Percentiles rank a stretch among this genome's conserved stretches.
phyloP scores from a whole-genome alignment of 345 rosid genomes.

The Populus deltoides region DNA sequence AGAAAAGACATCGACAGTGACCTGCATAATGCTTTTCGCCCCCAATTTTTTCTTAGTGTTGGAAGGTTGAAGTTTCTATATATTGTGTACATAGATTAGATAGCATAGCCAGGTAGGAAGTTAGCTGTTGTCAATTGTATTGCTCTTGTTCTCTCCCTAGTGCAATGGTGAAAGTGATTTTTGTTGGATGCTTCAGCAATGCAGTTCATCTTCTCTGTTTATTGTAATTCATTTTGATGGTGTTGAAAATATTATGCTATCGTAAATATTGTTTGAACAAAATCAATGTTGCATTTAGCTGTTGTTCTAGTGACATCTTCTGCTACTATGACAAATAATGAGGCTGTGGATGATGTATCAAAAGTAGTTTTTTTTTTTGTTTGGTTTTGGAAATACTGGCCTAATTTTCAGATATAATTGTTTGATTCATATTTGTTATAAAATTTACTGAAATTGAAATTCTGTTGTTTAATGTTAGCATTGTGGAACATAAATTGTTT shows the following conservation, averaged over 20 bases:
- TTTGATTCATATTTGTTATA: not conserved
- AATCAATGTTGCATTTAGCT: not conserved
- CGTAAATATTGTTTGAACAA: not conserved
- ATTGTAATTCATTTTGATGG: not conserved
- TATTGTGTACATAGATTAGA: not conserved
- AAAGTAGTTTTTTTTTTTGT: not conserved
- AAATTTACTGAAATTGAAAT: not conserved
- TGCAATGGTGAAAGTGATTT: not conserved
- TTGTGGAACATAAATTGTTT: not conserved
- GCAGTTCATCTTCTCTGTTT: not conserved
- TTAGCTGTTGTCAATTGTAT: not conserved
- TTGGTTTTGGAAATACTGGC: not conserved
- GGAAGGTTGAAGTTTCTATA: not conserved
- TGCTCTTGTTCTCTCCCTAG: not conserved
- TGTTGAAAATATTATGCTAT: not conserved
- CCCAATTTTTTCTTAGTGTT: not conserved
- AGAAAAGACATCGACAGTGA: not conserved
- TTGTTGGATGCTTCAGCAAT: not conserved
- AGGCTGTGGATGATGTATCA: not conserved
- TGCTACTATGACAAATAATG: not conserved
- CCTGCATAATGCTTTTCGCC: not conserved
- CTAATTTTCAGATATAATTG: not conserved
- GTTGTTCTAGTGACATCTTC: not conserved
- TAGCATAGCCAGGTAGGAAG: not conserved
- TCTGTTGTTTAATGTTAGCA: not conserved